phyloP scores from a whole-genome alignment of 2,329 filamentous ascomycete species.

The Fusarium albidum region DNA sequence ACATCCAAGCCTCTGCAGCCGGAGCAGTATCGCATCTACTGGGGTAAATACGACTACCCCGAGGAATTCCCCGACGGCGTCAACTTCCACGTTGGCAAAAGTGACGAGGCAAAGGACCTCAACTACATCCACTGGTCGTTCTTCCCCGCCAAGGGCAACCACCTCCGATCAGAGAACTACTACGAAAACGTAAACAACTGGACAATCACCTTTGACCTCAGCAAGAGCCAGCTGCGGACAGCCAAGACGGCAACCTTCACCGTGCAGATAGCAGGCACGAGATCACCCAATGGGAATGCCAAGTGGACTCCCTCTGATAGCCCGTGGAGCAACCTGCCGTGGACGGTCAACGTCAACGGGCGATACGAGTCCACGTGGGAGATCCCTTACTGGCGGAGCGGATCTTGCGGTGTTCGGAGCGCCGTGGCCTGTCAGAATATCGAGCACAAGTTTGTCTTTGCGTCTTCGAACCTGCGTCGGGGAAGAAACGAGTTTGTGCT shows the following conservation, averaged over 20 bases:
- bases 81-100: slow-evolving; percentile 61
- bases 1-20: slow-evolving; percentile 57
- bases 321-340: slow-evolving; percentile 21
- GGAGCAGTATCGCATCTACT: slow-evolving; percentile 66
- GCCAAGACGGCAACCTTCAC: slow-evolving; percentile 47
- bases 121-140: slow-evolving; percentile 73
- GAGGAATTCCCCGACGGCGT: slow-evolving; percentile 66
- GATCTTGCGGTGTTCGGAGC: slow-evolving; percentile 66
- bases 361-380: slow-evolving; percentile 57
- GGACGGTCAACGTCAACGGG: slow-evolving; percentile 47
- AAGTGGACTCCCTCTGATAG: slow-evolving; percentile 29
- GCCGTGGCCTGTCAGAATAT: slow-evolving; percentile 68
- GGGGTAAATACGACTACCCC: slow-evolving; percentile 64
- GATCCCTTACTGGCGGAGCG: slow-evolving; percentile 54
- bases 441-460: slow-evolving; percentile 65
- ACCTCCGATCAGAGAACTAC: slow-evolving; percentile 49
- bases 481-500: slow-evolving; percentile 63
- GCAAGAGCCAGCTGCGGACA: slow-evolving; percentile 33
- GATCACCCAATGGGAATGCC: slow-evolving; percentile 27
- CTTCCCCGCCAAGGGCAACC: slow-evolving; percentile 63
- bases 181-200: slow-evolving; percentile 63
- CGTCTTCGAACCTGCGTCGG: slow-evolving; percentile 51
- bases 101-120: slow-evolving; percentile 55
- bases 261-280: slow-evolving; percentile 23
- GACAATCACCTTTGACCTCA: slow-evolving; percentile 61